Conservation (phyloP, 441 rosid species). For the Populus tomentosa region DNA sequence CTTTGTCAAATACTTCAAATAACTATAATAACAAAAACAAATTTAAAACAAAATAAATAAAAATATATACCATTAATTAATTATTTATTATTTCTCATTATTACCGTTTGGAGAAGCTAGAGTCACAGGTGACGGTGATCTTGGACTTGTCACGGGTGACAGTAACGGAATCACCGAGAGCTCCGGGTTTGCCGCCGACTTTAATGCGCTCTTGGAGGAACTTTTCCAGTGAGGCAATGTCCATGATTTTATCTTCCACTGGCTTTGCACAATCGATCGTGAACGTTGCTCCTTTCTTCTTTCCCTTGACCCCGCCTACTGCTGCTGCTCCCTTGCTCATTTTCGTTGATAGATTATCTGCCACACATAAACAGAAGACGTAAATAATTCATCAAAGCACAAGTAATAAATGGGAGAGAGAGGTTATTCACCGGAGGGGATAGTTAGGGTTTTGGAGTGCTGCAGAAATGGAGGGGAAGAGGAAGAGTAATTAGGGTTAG, state of each 20-base stretch:
- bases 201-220: constrained; percentile 90
- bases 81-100: too few species aligned
- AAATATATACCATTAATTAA: not conserved
- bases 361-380: not conserved
- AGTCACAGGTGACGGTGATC: constrained; percentile 56
- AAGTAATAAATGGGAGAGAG: not conserved
- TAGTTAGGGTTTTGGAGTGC: constrained; percentile 2
- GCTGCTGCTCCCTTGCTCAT: constrained; percentile 43
- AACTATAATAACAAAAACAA: constrained; percentile 29
- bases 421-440: too few species aligned
- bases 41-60: not conserved
- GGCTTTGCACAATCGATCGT: constrained; percentile 82
- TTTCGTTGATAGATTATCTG: constrained; percentile 1
- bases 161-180: constrained; percentile 64
- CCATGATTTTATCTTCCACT: constrained; percentile 88
- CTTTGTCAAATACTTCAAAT: constrained; percentile 77
- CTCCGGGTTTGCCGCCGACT: constrained; percentile 89
- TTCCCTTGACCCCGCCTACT: constrained; percentile 43
- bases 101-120: constrained; percentile 73
- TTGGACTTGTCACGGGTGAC: constrained; percentile 57
- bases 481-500: not conserved
- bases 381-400: not conserved
- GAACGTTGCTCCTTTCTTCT: constrained; percentile 79
- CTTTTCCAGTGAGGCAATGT: constrained; percentile 81
- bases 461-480: not conserved